Percentiles rank a stretch among this genome's conserved stretches.
Evolutionary conservation across 2,329 filamentous ascomycete species (phyloP).

Genomic region (Cryphonectria carpinicola): DNA sequence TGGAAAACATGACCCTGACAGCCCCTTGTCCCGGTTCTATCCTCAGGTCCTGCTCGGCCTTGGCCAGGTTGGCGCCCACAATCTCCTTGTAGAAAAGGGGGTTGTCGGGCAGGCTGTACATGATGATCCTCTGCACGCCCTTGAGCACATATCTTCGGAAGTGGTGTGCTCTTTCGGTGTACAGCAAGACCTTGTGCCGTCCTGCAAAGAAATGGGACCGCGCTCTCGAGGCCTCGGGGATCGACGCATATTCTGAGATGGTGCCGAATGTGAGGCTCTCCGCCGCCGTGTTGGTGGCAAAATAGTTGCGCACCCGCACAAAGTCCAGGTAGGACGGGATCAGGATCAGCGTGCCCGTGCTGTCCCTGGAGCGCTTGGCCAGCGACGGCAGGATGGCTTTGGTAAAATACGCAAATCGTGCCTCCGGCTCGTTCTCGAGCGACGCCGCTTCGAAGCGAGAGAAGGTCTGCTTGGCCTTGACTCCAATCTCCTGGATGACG

Average conservation of each 20-base stretch:
- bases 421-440: slow-evolving; percentile 78
- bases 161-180: slow-evolving; percentile 95
- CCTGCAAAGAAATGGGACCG: slow-evolving; percentile 86
- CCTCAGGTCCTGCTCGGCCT: slow-evolving; percentile 60
- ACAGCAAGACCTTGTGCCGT: slow-evolving; percentile 80
- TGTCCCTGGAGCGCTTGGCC: slow-evolving; percentile 67
- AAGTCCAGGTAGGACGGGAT: slow-evolving; percentile 95
- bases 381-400: slow-evolving; percentile 78
- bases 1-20: slow-evolving; percentile 74
- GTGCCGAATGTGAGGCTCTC: slow-evolving; percentile 70
- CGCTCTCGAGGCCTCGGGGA: slow-evolving; percentile 79
- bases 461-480: slow-evolving; percentile 84
- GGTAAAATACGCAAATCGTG: slow-evolving; percentile 89
- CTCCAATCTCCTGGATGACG: slow-evolving; percentile 72
- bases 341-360: slow-evolving; percentile 78
- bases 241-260: slow-evolving; percentile 85
- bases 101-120: slow-evolving; percentile 92
- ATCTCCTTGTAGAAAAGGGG: slow-evolving; percentile 80
- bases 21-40: slow-evolving; percentile 63
- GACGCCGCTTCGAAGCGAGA: slow-evolving; percentile 77
- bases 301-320: slow-evolving; percentile 88
- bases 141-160: slow-evolving; percentile 85
- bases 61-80: slow-evolving; percentile 67
- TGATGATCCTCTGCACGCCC: slow-evolving; percentile 81
- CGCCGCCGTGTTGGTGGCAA: slow-evolving; percentile 70